Conservation (phyloP, 768 basidiomycete genomes). For the Sarcomyxa edulis region DNA sequence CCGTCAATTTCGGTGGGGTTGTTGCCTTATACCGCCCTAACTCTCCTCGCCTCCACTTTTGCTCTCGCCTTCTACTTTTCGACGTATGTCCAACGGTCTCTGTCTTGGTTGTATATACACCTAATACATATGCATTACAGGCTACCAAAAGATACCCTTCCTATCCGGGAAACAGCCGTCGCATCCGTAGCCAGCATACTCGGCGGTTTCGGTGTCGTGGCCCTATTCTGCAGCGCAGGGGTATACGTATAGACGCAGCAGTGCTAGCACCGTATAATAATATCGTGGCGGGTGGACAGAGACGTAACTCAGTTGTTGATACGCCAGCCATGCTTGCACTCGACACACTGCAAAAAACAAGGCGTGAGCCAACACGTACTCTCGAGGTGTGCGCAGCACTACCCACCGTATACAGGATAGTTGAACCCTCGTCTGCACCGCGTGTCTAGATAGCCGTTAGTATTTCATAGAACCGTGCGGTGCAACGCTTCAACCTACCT, state of each 20-base stretch:
- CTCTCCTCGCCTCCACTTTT: conserved; percentile 73
- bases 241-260: conserved; percentile 85
- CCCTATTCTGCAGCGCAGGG: conserved; percentile 81
- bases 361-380: conserved; percentile 8
- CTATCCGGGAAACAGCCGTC: conserved; percentile 64
- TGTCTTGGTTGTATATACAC: conserved; percentile 1
- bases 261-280: conserved; percentile 1
- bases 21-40: conserved; percentile 71
- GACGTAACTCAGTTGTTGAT: conserved; percentile 57
- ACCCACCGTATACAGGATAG: conserved; percentile 89
- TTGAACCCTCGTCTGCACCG: conserved; percentile 92
- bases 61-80: conserved; percentile 88
- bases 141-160: conserved; percentile 63
- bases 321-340: conserved; percentile 78
- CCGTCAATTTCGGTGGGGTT: conserved; percentile 63
- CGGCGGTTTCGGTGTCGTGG: conserved; percentile 85
- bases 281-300: neutral
- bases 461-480: neutral
- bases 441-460: conserved; percentile 47
- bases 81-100: conserved; percentile 46
- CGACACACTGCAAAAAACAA: conserved; percentile 48
- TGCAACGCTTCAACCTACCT: conserved; percentile 40
- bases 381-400: conserved; percentile 4
- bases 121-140: conserved; percentile 41
- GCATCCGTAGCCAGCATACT: conserved; percentile 71